Evolutionary conservation across 2,329 filamentous ascomycete genomes (phyloP).

Genomic region (Penicillium sp.): DNA sequence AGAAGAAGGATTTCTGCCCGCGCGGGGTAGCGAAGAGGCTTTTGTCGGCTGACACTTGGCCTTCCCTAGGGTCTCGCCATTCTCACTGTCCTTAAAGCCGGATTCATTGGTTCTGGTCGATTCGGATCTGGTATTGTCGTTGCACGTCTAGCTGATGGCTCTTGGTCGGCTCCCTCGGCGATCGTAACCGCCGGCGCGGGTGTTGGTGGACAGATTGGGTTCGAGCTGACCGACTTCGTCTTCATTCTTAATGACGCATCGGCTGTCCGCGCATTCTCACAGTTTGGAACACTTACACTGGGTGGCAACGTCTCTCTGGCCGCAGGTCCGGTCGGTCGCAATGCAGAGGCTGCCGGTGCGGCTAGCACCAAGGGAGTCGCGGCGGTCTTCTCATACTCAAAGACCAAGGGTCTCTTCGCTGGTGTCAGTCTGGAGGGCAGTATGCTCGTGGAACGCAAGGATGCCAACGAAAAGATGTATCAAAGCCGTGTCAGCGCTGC

Average conservation of each 20-base stretch:
- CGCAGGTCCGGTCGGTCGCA: constrained; percentile 89
- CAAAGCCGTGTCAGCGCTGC: constrained; percentile 79
- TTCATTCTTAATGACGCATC: constrained; percentile 94
- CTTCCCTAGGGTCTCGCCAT: constrained; percentile 54
- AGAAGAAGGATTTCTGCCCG: constrained; percentile 10
- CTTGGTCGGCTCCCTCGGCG: constrained; percentile 58
- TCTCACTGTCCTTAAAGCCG: constrained; percentile 57
- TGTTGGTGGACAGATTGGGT: constrained; percentile 59
- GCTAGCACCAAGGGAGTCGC: constrained; percentile 88
- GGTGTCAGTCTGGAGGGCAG: constrained; percentile 94
- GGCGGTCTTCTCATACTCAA: constrained; percentile 95
- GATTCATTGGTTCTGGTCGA: constrained; percentile 57
- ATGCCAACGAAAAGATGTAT: constrained; percentile 97
- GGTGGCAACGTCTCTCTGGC: constrained; percentile 97
- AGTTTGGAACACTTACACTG: constrained; percentile 87
- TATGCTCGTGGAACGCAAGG: constrained; percentile 89
- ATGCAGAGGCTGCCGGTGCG: constrained; percentile 93
- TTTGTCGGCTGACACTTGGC: constrained; percentile 17
- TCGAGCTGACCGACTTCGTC: constrained; percentile 72
- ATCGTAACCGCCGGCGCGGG: constrained; percentile 57
- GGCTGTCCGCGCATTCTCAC: constrained; percentile 92
- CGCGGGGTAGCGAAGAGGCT: constrained; percentile 14
- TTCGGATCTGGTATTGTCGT: constrained; percentile 58
- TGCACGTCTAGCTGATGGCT: constrained; percentile 55
- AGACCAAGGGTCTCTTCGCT: constrained; percentile 96